phyloP scores from a whole-genome alignment of 2,329 filamentous ascomycete species.

The Scopulariopsis brevicaulis region DNA sequence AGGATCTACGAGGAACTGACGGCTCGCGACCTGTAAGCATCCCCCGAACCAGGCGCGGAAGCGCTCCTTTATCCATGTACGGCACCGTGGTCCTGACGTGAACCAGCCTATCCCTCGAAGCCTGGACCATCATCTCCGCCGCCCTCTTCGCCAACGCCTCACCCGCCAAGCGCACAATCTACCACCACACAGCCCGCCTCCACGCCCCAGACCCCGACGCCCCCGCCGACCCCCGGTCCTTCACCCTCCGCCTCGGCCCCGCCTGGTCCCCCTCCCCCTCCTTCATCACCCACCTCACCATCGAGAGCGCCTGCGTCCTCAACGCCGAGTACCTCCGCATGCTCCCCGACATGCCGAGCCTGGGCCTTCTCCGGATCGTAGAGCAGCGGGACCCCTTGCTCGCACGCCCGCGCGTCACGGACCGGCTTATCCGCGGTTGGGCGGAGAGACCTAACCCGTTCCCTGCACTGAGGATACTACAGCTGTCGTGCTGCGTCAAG shows the following conservation, averaged over 20 bases:
- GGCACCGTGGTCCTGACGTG: not conserved
- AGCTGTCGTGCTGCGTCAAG: slow-evolving; percentile 28
- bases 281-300: slow-evolving; percentile 27
- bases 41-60: not conserved
- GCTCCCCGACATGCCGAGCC: slow-evolving; percentile 29
- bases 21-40: not conserved
- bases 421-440: slow-evolving; percentile 35
- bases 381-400: slow-evolving; percentile 16
- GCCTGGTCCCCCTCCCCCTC: slow-evolving; percentile 16
- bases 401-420: slow-evolving; percentile 25
- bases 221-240: not conserved
- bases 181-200: not conserved
- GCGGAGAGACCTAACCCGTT: slow-evolving; percentile 27
- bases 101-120: not conserved
- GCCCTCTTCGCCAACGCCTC: not conserved
- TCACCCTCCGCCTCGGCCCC: not conserved
- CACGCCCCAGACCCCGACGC: not conserved
- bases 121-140: not conserved
- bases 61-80: not conserved
- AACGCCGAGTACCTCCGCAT: slow-evolving; percentile 24
- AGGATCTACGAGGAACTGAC: not conserved
- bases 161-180: not conserved
- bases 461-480: slow-evolving; percentile 31
- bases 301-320: slow-evolving; percentile 23
- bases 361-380: slow-evolving; percentile 34